Evolutionary conservation across 176 grass and related monocot genomes (phyloP).

Genomic region (Musa troglodytarum): DNA sequence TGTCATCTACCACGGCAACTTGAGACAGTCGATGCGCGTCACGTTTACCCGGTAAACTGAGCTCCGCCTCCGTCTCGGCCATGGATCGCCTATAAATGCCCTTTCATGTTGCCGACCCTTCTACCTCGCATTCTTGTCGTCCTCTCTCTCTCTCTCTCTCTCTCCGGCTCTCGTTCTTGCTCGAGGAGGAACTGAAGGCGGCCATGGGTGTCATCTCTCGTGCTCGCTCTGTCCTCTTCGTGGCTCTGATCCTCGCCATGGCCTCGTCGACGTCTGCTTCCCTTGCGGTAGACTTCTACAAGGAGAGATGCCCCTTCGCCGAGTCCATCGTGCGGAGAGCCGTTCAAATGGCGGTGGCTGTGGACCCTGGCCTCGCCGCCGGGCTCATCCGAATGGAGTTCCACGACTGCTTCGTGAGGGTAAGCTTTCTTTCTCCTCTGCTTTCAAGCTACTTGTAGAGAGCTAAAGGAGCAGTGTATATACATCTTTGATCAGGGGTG

Average conservation of each 20-base stretch:
- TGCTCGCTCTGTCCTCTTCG: neutral
- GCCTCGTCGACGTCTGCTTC: neutral
- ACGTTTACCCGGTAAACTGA: no score
- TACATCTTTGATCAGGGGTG: constrained; percentile 20
- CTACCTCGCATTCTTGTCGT: no score
- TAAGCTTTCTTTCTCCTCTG: neutral
- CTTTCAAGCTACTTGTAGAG: no score
- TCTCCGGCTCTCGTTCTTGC: no score
- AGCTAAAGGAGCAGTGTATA: no score
- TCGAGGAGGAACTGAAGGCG: neutral
- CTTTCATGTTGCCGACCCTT: no score
- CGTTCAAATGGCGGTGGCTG: constrained; percentile 26
- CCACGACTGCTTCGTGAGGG: constrained; percentile 73
- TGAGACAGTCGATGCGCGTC: no score
- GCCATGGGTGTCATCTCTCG: neutral
- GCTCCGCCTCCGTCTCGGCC: no score
- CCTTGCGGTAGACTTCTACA: constrained; percentile 52
- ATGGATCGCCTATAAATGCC: no score
- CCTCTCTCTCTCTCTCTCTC: no score
- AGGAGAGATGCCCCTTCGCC: constrained; percentile 37
- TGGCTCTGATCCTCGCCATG: neutral
- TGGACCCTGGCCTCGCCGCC: constrained; percentile 35
- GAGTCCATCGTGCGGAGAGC: constrained; percentile 58
- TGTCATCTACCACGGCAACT: no score
- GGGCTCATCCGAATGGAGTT: constrained; percentile 65